Conservation (phyloP, 2,329 filamentous ascomycete species). For the Nannizziopsis barbatae region DNA sequence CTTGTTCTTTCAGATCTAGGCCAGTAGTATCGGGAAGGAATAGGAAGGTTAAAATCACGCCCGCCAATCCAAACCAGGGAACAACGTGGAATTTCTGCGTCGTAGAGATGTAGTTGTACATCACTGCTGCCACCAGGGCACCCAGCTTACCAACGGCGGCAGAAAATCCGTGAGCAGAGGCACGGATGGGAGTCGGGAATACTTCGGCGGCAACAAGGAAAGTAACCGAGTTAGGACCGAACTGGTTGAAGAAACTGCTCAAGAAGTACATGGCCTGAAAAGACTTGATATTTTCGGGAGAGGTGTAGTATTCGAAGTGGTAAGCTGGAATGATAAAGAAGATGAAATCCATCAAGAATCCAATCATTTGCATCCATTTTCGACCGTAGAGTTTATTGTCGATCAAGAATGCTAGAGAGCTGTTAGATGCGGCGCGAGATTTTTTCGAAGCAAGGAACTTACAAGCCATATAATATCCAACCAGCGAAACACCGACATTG, state of each 20-base stretch:
- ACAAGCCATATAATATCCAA: slow-evolving; percentile 78
- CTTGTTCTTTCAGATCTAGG: slow-evolving; percentile 92
- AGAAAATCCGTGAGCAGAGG: slow-evolving; percentile 89
- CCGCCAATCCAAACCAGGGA: slow-evolving; percentile 85
- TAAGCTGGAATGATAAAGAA: slow-evolving; percentile 88
- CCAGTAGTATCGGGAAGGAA: slow-evolving; percentile 97
- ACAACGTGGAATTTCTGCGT: slow-evolving; percentile 83
- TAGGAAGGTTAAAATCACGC: slow-evolving; percentile 68
- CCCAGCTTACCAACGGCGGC: slow-evolving; percentile 82
- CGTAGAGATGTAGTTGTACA: slow-evolving; percentile 89
- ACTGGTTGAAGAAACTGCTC: slow-evolving; percentile 98
- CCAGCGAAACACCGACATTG: slow-evolving; percentile 77
- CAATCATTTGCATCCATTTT: slow-evolving; percentile 91
- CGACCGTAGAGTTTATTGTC: slow-evolving; percentile 95
- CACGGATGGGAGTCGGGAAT: slow-evolving; percentile 88
- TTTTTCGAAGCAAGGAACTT: slow-evolving; percentile 6
- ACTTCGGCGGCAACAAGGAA: slow-evolving; percentile 94
- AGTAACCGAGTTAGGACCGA: slow-evolving; percentile 89
- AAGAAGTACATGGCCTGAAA: slow-evolving; percentile 99
- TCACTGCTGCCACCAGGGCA: slow-evolving; percentile 70
- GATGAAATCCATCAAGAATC: slow-evolving; percentile 86
- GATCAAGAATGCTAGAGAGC: slow-evolving; percentile 53
- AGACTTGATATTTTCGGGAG: slow-evolving; percentile 57
- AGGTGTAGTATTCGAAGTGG: slow-evolving; percentile 73
- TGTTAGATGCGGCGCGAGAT: slow-evolving; percentile 1